A percentile compares a stretch with the other conserved stretches of the same genome.
Conservation (phyloP, 2,329 filamentous ascomycete genomes). For the Triangularia setosa region DNA sequence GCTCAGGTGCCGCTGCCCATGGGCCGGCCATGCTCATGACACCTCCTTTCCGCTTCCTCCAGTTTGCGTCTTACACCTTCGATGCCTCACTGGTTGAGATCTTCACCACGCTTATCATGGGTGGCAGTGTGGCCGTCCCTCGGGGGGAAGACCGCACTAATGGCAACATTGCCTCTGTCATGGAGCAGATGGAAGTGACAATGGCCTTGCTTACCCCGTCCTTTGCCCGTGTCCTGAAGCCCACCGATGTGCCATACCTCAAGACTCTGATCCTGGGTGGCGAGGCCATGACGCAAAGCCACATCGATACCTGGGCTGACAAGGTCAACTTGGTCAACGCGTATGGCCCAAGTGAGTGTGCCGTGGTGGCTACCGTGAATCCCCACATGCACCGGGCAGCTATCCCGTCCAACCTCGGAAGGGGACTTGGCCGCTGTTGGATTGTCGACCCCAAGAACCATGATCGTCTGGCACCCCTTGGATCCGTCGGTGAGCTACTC, state of each 20-base stretch:
- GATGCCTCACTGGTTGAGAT: constrained; percentile 40
- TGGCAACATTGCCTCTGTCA: constrained; percentile 32
- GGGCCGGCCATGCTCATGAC: constrained; percentile 20
- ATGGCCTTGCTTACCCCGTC: constrained; percentile 29
- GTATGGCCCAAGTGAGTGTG: constrained; percentile 36
- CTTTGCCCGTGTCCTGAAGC: constrained; percentile 26
- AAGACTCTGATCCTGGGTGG: constrained; percentile 48
- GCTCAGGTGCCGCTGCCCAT: constrained; percentile 24
- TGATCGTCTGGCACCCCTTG: constrained; percentile 22
- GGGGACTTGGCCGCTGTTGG: constrained; percentile 27
- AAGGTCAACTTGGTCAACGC: constrained; percentile 37
- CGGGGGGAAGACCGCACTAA: constrained; percentile 38
- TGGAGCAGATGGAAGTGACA: constrained; percentile 26
- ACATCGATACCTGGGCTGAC: constrained; percentile 37
- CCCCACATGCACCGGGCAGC: constrained; percentile 4
- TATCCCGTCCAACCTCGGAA: constrained; percentile 37
- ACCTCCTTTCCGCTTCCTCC: constrained; percentile 24
- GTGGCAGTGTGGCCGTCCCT: constrained; percentile 39
- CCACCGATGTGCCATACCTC: constrained; percentile 30
- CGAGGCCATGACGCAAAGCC: constrained; percentile 33
- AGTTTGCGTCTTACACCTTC: constrained; percentile 37
- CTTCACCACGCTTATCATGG: constrained; percentile 36
- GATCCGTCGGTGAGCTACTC: constrained; percentile 23
- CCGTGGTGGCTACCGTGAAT: constrained; percentile 34
- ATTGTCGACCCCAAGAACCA: constrained; percentile 31